A percentile compares a stretch with the other conserved stretches of the same genome.
Evolutionary conservation across 352 stramenopile species (phyloP).

Genomic region (Globisporangium mamillatum): DNA sequence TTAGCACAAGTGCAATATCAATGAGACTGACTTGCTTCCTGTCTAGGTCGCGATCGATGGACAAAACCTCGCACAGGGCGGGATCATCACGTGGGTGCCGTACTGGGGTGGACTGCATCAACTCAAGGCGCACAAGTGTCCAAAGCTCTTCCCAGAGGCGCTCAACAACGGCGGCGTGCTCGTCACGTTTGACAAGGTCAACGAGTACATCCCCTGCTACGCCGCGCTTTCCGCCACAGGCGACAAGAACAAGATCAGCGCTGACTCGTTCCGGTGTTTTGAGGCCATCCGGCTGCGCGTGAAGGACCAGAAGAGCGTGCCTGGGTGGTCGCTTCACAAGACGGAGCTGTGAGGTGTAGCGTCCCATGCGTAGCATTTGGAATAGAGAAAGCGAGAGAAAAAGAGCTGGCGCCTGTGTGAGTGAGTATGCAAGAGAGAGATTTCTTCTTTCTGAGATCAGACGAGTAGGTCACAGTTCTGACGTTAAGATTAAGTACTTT

Average conservation of each 20-base stretch:
- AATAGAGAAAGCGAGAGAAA: background rate
- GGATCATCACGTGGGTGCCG: slow-evolving; percentile 61
- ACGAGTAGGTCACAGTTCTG: background rate
- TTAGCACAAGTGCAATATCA: background rate
- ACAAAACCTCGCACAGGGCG: slow-evolving; percentile 74
- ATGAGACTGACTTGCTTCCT: background rate
- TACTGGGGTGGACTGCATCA: slow-evolving; percentile 71
- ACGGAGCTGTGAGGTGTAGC: slow-evolving; percentile 33
- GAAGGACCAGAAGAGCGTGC: slow-evolving; percentile 81
- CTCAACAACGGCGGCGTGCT: slow-evolving; percentile 70
- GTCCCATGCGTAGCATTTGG: background rate
- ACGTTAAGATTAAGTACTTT: slow-evolving; percentile 12
- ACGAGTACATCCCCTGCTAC: slow-evolving; percentile 82
- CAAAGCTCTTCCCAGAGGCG: slow-evolving; percentile 53
- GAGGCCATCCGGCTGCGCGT: slow-evolving; percentile 70
- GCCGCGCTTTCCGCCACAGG: slow-evolving; percentile 17
- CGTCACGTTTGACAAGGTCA: slow-evolving; percentile 63
- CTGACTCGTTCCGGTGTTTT: slow-evolving; percentile 67
- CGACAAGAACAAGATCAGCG: background rate
- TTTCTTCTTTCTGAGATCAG: background rate
- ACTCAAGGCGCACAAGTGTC: slow-evolving; percentile 31
- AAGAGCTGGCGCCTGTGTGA: background rate
- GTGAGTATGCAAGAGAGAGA: background rate
- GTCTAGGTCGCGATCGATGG: slow-evolving; percentile 72
- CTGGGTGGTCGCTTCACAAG: slow-evolving; percentile 71